phyloP scores from a whole-genome alignment of 306 rosid species.

The Carpinus fangiana region DNA sequence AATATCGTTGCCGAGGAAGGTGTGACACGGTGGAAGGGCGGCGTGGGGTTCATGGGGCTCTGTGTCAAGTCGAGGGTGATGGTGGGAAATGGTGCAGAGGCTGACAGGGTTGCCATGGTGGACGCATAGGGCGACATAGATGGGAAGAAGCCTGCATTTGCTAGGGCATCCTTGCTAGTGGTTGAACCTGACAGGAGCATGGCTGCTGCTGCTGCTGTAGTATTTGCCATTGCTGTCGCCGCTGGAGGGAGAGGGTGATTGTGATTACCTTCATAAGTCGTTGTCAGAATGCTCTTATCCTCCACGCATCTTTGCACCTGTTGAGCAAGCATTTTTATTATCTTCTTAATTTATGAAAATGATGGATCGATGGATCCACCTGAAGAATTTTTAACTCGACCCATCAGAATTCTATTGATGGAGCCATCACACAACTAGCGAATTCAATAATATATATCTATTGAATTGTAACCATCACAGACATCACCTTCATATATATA shows the following conservation, averaged over 20 bases:
- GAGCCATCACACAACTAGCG: neutral
- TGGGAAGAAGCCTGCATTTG: conserved; percentile 31
- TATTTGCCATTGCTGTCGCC: conserved; percentile 48
- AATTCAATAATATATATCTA: too few relatives aligned
- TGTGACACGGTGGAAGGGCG: conserved; percentile 11
- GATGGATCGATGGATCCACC: neutral
- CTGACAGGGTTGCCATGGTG: conserved; percentile 45
- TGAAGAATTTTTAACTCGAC: neutral
- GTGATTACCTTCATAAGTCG: conserved; percentile 72
- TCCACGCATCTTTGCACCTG: conserved; percentile 72
- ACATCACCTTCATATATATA: neutral
- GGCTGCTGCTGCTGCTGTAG: conserved; percentile 57
- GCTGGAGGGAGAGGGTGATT: conserved; percentile 61
- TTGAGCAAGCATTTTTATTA: neutral
- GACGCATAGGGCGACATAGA: conserved; percentile 37
- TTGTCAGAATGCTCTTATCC: conserved; percentile 47
- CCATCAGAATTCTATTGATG: neutral
- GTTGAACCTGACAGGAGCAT: conserved; percentile 48
- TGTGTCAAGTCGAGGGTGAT: conserved; percentile 55
- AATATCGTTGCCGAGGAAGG: conserved; percentile 4
- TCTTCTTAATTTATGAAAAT: neutral
- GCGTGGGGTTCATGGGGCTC: conserved; percentile 19
- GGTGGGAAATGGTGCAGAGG: conserved; percentile 53
- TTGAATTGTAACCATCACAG: neutral
- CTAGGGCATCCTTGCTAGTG: conserved; percentile 23